phyloP scores from a whole-genome alignment of 2,329 filamentous ascomycete species.

The Phymatotrichopsis omnivora region DNA sequence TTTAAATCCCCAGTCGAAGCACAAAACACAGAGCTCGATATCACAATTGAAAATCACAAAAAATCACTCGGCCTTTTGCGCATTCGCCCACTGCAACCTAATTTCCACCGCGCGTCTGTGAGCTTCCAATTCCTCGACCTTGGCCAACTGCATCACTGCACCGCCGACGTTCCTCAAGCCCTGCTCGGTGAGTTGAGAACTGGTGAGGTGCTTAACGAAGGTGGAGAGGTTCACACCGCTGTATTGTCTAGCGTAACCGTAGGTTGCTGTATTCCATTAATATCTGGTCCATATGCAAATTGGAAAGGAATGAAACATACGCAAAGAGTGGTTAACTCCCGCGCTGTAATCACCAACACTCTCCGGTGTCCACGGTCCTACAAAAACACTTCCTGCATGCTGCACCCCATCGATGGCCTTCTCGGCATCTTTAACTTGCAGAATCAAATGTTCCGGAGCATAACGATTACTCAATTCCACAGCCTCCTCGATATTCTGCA shows the following conservation, averaged over 20 bases:
- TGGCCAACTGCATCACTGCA: conserved; percentile 90
- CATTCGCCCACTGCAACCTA: conserved; percentile 40
- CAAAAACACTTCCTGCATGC: conserved; percentile 93
- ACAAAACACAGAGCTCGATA: neutral
- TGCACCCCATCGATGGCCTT: conserved; percentile 65
- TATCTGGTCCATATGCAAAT: too few species aligned
- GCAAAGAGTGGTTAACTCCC: conserved; percentile 92
- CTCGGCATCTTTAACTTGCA: conserved; percentile 73
- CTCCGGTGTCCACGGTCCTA: conserved; percentile 93
- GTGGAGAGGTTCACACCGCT: conserved; percentile 93
- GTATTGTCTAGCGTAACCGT: conserved; percentile 97
- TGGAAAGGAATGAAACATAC: conserved; percentile 48
- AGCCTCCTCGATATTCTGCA: conserved; percentile 59
- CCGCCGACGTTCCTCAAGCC: conserved; percentile 75
- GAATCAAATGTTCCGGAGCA: conserved; percentile 89
- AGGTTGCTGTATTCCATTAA: too few species aligned
- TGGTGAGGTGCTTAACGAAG: conserved; percentile 97
- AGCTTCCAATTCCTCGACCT: conserved; percentile 88
- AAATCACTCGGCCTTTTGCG: too few species aligned
- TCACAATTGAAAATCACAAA: too few species aligned
- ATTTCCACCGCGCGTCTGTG: conserved; percentile 68
- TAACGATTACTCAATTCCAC: conserved; percentile 84
- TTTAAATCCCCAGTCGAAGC: too few species aligned
- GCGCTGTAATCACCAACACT: conserved; percentile 97
- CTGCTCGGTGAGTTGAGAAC: conserved; percentile 75